phyloP scores from a whole-genome alignment of 2,329 filamentous ascomycete genomes.

The Arthrobotrys iridis region DNA sequence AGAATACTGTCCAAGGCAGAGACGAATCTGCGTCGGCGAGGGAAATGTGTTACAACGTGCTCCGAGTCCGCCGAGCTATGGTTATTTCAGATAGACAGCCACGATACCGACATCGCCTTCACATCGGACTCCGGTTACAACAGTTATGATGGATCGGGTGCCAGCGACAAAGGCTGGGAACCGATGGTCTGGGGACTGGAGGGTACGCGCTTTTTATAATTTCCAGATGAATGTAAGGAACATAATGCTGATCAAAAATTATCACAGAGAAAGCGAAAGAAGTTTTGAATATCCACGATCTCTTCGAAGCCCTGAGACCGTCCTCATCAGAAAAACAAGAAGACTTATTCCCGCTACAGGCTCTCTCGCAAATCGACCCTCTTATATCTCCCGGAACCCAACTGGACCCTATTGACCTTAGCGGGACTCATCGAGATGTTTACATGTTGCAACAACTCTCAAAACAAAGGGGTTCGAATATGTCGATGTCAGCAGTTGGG shows the following conservation, averaged over 20 bases:
- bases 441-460: conserved; percentile 49
- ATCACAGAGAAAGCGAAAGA: conserved; percentile 39
- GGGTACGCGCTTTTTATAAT: conserved; percentile 9
- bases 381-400: conserved; percentile 30
- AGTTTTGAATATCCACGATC: conserved; percentile 32
- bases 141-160: conserved; percentile 46
- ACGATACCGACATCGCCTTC: conserved; percentile 37
- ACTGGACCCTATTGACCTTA: conserved; percentile 49
- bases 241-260: neutral
- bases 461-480: conserved; percentile 33
- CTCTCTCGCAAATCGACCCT: conserved; percentile 20
- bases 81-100: conserved; percentile 44
- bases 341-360: conserved; percentile 24
- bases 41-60: conserved; percentile 48
- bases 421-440: conserved; percentile 47
- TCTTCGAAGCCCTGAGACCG: conserved; percentile 37
- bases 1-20: conserved; percentile 45
- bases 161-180: conserved; percentile 48
- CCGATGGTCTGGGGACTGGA: conserved; percentile 48
- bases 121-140: conserved; percentile 49
- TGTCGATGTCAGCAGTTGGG: conserved; percentile 14
- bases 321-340: conserved; percentile 8
- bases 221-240: too few species aligned
- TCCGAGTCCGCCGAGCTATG: conserved; percentile 41
- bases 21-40: conserved; percentile 41